These are phyloP conservation scores for Vicia sativa DNA, from an alignment of 306 rosid species.

Conservation along the genomic window DNA sequence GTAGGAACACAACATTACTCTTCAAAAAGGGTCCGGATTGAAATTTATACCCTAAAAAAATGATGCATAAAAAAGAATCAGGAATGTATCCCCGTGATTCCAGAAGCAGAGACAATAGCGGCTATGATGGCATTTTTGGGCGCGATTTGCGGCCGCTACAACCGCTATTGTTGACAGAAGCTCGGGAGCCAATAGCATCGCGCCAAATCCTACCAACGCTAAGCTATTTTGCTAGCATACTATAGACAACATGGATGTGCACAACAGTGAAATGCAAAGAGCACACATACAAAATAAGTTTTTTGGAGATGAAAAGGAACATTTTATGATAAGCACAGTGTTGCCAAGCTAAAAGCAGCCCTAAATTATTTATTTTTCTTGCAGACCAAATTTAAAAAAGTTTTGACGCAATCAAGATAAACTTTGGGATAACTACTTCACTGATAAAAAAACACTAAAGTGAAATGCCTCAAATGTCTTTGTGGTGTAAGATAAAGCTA, in stretches of 20 bases:
- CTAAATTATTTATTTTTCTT: neutral
- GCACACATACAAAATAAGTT: conserved; percentile 10
- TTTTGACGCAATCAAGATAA: neutral
- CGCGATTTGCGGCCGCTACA: too few species aligned
- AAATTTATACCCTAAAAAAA: too few species aligned
- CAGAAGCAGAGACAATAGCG: too few species aligned
- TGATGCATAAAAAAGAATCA: too few species aligned
- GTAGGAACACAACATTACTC: too few species aligned
- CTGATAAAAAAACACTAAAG: neutral
- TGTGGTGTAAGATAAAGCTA: neutral
- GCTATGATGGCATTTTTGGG: too few species aligned
- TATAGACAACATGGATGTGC: neutral
- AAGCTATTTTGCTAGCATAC: too few species aligned
- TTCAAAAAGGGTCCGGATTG: too few species aligned
- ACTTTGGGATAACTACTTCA: conserved; percentile 1
- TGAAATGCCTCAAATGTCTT: conserved; percentile 22
- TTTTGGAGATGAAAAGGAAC: neutral
- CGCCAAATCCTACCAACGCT: too few species aligned
- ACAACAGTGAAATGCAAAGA: conserved; percentile 32
- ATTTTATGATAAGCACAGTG: conserved; percentile 2
- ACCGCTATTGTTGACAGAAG: too few species aligned
- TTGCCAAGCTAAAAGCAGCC: conserved; percentile 16
- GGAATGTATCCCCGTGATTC: too few species aligned
- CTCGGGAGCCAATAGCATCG: too few species aligned
- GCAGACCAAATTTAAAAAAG: conserved; percentile 20